These are phyloP conservation scores for Suhomyces bribrorum DNA, from an alignment of 1,139 yeast genomes.

Conservation along the genomic window DNA sequence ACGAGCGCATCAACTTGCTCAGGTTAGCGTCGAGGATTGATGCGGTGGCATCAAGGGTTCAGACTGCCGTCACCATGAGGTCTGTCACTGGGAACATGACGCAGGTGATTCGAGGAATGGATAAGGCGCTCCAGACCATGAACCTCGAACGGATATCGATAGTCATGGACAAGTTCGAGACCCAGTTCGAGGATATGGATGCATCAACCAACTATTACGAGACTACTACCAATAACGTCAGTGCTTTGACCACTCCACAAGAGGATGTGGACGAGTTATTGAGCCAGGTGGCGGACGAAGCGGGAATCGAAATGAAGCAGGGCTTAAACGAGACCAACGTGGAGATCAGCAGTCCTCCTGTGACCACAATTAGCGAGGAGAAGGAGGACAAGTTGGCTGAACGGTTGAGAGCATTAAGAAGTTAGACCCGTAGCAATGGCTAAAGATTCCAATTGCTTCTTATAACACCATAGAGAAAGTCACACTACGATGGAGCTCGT, in stretches of 20 bases:
- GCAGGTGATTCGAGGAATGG: slow-evolving; percentile 93
- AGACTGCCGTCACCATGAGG: slow-evolving; percentile 97
- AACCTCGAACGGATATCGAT: slow-evolving; percentile 87
- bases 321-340: slow-evolving; percentile 62
- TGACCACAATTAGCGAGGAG: slow-evolving; percentile 55
- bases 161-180: slow-evolving; percentile 97
- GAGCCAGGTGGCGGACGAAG: slow-evolving; percentile 96
- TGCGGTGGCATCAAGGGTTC: slow-evolving; percentile 94
- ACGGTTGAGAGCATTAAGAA: slow-evolving; percentile 73
- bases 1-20: slow-evolving; percentile 80
- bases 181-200: slow-evolving; percentile 93
- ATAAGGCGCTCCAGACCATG: slow-evolving; percentile 93
- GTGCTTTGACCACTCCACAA: slow-evolving; percentile 88
- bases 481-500: too few relatives aligned
- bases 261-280: slow-evolving; percentile 91
- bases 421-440: too few relatives aligned
- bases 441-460: too few relatives aligned
- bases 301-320: slow-evolving; percentile 91
- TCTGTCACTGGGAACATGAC: slow-evolving; percentile 94
- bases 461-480: too few relatives aligned
- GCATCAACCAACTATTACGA: slow-evolving; percentile 94
- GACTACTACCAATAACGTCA: slow-evolving; percentile 82
- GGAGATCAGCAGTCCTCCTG: slow-evolving; percentile 43
- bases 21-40: slow-evolving; percentile 88
- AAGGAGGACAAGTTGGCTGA: slow-evolving; percentile 89